Percentiles rank a stretch among this genome's conserved stretches.
phyloP scores from a whole-genome alignment of 2,329 filamentous ascomycete species.

The Calonectria hongkongensis region DNA sequence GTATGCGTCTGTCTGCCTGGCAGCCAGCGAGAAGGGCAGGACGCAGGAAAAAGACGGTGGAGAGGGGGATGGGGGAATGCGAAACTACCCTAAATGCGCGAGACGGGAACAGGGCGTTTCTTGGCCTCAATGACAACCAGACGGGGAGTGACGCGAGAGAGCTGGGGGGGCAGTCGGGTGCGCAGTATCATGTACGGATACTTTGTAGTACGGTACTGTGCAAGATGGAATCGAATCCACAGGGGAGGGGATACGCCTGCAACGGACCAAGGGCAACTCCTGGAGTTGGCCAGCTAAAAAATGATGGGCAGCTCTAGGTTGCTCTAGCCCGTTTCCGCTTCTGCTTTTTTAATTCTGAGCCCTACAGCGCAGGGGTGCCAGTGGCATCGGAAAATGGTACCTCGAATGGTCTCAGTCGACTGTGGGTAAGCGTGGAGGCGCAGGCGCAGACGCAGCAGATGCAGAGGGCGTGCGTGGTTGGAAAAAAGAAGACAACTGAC shows the following conservation, averaged over 20 bases:
- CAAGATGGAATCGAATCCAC: conserved; percentile 28
- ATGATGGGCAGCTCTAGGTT: conserved; percentile 36
- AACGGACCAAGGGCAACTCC: conserved; percentile 52
- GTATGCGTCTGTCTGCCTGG: conserved; percentile 2
- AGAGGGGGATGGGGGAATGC: conserved; percentile 25
- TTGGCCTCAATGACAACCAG: conserved; percentile 25
- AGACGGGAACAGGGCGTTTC: conserved; percentile 20
- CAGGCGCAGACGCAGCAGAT: conserved; percentile 18
- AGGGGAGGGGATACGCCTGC: conserved; percentile 48
- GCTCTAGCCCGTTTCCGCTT: conserved; percentile 39
- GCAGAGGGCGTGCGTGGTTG: conserved; percentile 29
- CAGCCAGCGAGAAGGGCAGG: conserved; percentile 14
- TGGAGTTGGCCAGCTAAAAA: conserved; percentile 29
- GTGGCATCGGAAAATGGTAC: conserved; percentile 27
- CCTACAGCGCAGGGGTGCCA: conserved; percentile 34
- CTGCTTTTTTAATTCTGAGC: conserved; percentile 32
- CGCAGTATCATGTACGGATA: conserved; percentile 32
- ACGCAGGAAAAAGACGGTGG: conserved; percentile 12
- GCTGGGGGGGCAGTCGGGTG: conserved; percentile 32
- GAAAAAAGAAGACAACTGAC: conserved; percentile 16
- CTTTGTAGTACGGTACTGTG: conserved; percentile 28
- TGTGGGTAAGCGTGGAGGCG: conserved; percentile 29
- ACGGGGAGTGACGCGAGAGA: conserved; percentile 24
- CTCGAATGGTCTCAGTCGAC: conserved; percentile 29
- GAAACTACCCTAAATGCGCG: conserved; percentile 21